Evolutionary conservation across 345 rosid species (phyloP), one percentile per base, ranked within the genome.

Genomic region (Citrus maxima): DNA sequence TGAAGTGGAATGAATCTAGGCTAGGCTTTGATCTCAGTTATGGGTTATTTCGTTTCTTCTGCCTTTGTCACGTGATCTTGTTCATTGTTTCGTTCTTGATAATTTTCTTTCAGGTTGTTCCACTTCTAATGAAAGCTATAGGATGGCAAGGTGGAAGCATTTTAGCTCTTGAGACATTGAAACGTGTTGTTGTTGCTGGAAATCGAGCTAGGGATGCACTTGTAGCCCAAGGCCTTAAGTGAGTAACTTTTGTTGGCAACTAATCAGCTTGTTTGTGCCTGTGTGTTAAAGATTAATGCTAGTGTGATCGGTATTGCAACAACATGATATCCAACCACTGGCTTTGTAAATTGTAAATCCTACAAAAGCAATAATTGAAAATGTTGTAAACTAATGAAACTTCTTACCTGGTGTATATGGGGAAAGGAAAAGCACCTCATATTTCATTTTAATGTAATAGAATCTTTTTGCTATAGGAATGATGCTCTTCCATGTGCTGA

Each of bases 81-180:
- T 67, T 68, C 32, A 73, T 64, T 86, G 54, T 82, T 72, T 75
- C 38, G 34, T 61, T 81, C 62, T 67, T 67, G 80, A 62, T 77
- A 79, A 21, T 70, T 63, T 19, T 73, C 65, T 42, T 73, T 78
- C 86, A 93, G 99, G 99, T 96, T 85, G 98, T 96, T 84, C 98
- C 99, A 65, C 95, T 96, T 86, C 91, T 96, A 74, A 94, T 96
- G 99, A 96, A 96, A 87, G 97, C 99, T 78, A 96, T 96, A 81
- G 98, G 99, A 77, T 96, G 99, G 99, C 99, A 85, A 82, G 98
- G 99, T 80, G 98, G 99, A 84, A 96, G 98, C 88, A 96, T 96
- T 85, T 86, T 96, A 81, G 99, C 98, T 64, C 95, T 96, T 63
- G 97, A 96, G 90, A 96, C 98, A 42, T 85, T 96, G 76, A 96